A percentile compares a stretch with the other conserved stretches of the same genome.
These are phyloP conservation scores for Apostasia shenzhenica DNA, from an alignment of 106 monocot species.

Conservation along the genomic window DNA sequence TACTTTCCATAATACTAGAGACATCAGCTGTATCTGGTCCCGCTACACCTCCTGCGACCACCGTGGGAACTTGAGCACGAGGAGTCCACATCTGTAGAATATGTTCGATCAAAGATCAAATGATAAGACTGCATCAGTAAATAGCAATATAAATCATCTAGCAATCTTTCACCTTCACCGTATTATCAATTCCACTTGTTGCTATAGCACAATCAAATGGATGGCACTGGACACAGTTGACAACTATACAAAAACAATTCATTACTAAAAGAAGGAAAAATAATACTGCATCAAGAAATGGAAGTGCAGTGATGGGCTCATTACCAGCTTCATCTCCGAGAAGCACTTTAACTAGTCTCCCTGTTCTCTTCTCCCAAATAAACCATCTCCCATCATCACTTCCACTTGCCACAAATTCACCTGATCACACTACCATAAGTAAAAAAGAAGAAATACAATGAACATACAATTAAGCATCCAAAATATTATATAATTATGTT, in stretches of 20 bases:
- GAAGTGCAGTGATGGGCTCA: neutral
- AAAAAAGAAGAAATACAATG: neutral
- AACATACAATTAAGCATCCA: too few relatives aligned
- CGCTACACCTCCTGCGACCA: slow-evolving; percentile 66
- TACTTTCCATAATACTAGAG: slow-evolving; percentile 50
- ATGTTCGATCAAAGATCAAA: neutral
- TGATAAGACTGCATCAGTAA: neutral
- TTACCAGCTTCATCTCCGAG: slow-evolving; percentile 86
- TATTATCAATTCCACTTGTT: slow-evolving; percentile 94
- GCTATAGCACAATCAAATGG: slow-evolving; percentile 91
- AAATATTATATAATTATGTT: too few relatives aligned
- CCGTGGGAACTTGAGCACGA: slow-evolving; percentile 45
- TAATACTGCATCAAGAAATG: neutral
- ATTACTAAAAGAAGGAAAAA: neutral
- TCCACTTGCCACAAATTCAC: slow-evolving; percentile 92
- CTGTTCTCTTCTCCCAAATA: slow-evolving; percentile 98
- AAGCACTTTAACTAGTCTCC: slow-evolving; percentile 88
- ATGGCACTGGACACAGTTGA: slow-evolving; percentile 97
- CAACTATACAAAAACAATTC: slow-evolving; percentile 48
- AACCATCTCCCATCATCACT: slow-evolving; percentile 99
- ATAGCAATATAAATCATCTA: too few relatives aligned
- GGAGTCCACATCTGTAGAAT: slow-evolving; percentile 84
- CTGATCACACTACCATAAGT: slow-evolving; percentile 20
- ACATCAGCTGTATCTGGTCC: slow-evolving; percentile 80
- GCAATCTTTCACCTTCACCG: slow-evolving; percentile 59